These are phyloP conservation scores for Amphibolis antarctica DNA, from an alignment of 106 monocot species.

Conservation along the genomic window DNA sequence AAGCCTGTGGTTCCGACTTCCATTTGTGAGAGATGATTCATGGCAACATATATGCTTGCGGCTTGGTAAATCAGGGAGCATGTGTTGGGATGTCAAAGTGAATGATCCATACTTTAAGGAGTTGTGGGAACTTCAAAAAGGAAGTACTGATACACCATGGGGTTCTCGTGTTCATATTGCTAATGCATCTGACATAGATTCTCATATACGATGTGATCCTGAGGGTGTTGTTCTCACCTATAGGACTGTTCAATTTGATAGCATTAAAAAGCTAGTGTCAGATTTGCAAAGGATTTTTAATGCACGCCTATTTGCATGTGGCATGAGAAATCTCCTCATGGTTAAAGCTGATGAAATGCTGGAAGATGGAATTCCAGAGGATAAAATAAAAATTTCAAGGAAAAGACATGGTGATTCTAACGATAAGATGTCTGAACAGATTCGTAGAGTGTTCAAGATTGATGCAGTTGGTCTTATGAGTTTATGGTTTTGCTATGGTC, in stretches of 20 bases:
- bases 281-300: constrained; percentile 80
- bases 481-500: constrained; percentile 93
- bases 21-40: constrained; percentile 65
- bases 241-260: constrained; percentile 65
- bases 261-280: constrained; percentile 71
- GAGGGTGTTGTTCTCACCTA: constrained; percentile 74
- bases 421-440: constrained; percentile 63
- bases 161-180: constrained; percentile 74
- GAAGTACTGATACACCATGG: constrained; percentile 61
- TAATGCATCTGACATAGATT: constrained; percentile 87
- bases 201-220: constrained; percentile 79
- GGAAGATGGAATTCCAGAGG: constrained; percentile 36
- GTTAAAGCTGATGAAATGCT: constrained; percentile 44
- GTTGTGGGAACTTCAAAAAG: constrained; percentile 74
- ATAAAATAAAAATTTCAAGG: constrained; percentile 21
- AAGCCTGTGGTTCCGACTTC: constrained; percentile 78
- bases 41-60: constrained; percentile 85
- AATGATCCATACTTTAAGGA: constrained; percentile 84
- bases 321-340: constrained; percentile 75
- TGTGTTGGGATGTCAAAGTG: constrained; percentile 94
- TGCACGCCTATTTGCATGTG: constrained; percentile 77
- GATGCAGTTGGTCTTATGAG: constrained; percentile 98
- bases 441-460: constrained; percentile 79
- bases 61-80: constrained; percentile 89
- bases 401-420: constrained; percentile 32